Evolutionary conservation across 257 asterid genomes (phyloP).

Genomic region (Gentiana macrophylla): DNA sequence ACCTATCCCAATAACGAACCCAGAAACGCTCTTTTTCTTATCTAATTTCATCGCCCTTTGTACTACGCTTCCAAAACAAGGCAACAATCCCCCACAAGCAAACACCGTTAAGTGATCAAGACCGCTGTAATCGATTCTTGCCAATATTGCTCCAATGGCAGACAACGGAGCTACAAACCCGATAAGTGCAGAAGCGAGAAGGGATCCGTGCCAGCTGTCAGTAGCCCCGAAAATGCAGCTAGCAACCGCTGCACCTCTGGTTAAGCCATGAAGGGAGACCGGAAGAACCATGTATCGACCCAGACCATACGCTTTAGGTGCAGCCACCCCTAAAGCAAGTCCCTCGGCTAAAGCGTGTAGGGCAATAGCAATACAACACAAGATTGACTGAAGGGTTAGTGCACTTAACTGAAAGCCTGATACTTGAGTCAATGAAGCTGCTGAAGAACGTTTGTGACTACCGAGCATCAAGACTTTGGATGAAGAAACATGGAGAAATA

Average conservation of each 20-base stretch:
- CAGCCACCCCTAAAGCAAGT: constrained; percentile 94
- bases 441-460: constrained; percentile 52
- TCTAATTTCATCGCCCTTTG: constrained; percentile 63
- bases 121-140: constrained; percentile 87
- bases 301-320: constrained; percentile 93
- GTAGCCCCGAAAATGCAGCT: constrained; percentile 92
- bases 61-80: constrained; percentile 67
- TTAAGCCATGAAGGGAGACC: constrained; percentile 87
- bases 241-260: constrained; percentile 96
- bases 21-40: constrained; percentile 47
- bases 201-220: constrained; percentile 82
- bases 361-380: constrained; percentile 65
- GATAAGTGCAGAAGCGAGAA: constrained; percentile 61
- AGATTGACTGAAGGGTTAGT: constrained; percentile 67
- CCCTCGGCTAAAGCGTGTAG: constrained; percentile 93
- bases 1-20: constrained; percentile 43
- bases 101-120: constrained; percentile 78
- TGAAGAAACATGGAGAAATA: constrained; percentile 35
- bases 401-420: constrained; percentile 48
- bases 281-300: constrained; percentile 97
- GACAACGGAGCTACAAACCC: constrained; percentile 84
- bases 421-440: constrained; percentile 35
- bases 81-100: constrained; percentile 86
- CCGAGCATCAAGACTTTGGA: constrained; percentile 45
- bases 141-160: constrained; percentile 80